Evolutionary conservation across 768 basidiomycete species (phyloP).

Genomic region (Leccinum uliginosum): DNA sequence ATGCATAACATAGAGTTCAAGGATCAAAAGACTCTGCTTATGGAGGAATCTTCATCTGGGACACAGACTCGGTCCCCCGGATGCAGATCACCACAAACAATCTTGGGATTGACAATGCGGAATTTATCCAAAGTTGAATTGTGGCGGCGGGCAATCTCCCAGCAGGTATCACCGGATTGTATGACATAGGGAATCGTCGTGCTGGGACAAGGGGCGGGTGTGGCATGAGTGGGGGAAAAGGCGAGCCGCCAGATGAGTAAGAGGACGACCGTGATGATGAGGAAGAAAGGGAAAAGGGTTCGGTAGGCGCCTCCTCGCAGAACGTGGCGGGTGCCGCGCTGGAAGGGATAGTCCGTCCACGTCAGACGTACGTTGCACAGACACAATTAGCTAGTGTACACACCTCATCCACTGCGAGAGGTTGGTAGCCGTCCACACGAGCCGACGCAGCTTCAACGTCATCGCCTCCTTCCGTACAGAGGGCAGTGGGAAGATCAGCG

Average conservation of each 20-base stretch:
- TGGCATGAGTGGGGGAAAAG: conserved; percentile 31
- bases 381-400: neutral
- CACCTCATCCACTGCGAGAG: conserved; percentile 50
- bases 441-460: conserved; percentile 56
- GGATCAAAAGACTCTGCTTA: conserved; percentile 26
- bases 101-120: conserved; percentile 45
- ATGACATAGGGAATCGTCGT: conserved; percentile 43
- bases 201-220: conserved; percentile 29
- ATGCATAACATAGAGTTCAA: conserved; percentile 4
- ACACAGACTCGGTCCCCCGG: conserved; percentile 61
- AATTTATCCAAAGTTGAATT: conserved; percentile 51
- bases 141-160: conserved; percentile 51
- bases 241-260: conserved; percentile 63
- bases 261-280: conserved; percentile 58
- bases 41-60: conserved; percentile 38
- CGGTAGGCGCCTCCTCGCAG: conserved; percentile 47
- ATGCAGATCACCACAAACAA: conserved; percentile 54
- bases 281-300: conserved; percentile 68
- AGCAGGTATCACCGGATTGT: conserved; percentile 60
- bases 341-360: conserved; percentile 26
- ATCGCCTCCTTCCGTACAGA: conserved; percentile 27
- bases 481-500: conserved; percentile 26
- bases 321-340: conserved; percentile 29
- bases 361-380: neutral
- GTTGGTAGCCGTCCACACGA: conserved; percentile 53